Evolutionary conservation across 345 rosid species (phyloP), one percentile per base, ranked within the genome.

Genomic region (Pseudoturritis turrita): DNA sequence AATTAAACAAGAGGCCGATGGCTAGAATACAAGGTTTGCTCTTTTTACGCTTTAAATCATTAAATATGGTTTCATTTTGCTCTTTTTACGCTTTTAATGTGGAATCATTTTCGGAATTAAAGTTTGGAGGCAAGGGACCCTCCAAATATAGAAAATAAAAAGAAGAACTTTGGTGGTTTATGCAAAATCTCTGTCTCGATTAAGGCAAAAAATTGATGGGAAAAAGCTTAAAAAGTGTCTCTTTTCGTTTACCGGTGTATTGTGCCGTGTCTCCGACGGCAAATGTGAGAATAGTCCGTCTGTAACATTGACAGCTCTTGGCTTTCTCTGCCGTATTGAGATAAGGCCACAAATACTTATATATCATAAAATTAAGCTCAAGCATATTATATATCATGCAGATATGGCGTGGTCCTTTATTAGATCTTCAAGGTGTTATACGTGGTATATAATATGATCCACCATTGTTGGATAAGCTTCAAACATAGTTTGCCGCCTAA

Each of bases 201-300:
- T 74, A 35, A 17, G 61, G 68, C 47, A 74, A 22, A 58, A 29
- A 2, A 23, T 25, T 73, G 50, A 64, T 73, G 77, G 50, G 39
- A 64, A 65, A 64, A 68, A 29, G 73, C 23, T 50, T 39, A 4
- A 22, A 75, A 61, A 31, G 47, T 50, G 15, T 15, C n/a, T 58
- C 12, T 33, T 36, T 56, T 58, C 40, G 6, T 37, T 50, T 13
- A 62, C 68, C 54, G 61, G 67, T 67, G 78, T 55, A 43, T 60
- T 60, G 12, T 67, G 74, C 79, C 79, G 79, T 75, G 52, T 53
- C 47, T 44, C 58, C 25, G 44, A 68, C 19, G 79, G 70, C 70
- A 75, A 61, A 75, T 7, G 37, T 62, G 74, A 60, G 55, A 58
- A 17, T 10, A 47, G 5, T 21, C 55, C 3, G 50, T 58, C n/a